phyloP scores from a whole-genome alignment of 306 rosid species.

The Alnus glutinosa region DNA sequence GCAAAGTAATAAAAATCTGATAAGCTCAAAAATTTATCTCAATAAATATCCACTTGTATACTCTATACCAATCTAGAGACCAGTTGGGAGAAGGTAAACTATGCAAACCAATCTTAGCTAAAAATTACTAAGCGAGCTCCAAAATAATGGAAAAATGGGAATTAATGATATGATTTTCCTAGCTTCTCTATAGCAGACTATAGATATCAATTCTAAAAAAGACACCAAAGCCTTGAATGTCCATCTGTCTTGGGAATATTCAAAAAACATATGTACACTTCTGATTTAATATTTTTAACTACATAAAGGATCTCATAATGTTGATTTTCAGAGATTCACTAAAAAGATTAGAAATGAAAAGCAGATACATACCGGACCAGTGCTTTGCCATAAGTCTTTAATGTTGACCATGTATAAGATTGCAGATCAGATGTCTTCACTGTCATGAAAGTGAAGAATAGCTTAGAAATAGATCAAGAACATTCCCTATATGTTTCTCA shows the following conservation, averaged over 20 bases:
- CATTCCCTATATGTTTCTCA: too few relatives aligned
- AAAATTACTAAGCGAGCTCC: neutral
- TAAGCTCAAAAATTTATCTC: neutral
- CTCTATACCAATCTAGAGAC: neutral
- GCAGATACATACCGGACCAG: conserved; percentile 52
- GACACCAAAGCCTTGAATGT: neutral
- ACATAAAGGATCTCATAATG: neutral
- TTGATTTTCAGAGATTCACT: conserved; percentile 16
- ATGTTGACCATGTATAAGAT: conserved; percentile 68
- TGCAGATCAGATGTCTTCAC: conserved; percentile 76
- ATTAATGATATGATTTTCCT: neutral
- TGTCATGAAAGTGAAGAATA: conserved; percentile 37
- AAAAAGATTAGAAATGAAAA: conserved; percentile 19
- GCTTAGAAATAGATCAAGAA: neutral
- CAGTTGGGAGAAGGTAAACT: neutral
- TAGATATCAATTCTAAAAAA: neutral
- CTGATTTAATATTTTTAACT: conserved; percentile 10
- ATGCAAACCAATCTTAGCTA: neutral
- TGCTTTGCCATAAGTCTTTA: conserved; percentile 84
- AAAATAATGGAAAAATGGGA: neutral
- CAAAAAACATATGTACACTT: conserved; percentile 17
- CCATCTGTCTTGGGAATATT: neutral
- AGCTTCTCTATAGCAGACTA: neutral
- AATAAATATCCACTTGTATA: neutral
- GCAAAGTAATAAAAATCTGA: conserved; percentile 27